Percentiles rank a stretch among this genome's conserved stretches.
Evolutionary conservation across 176 grass and related monocot species (phyloP).

Genomic region (Avena insularis): DNA sequence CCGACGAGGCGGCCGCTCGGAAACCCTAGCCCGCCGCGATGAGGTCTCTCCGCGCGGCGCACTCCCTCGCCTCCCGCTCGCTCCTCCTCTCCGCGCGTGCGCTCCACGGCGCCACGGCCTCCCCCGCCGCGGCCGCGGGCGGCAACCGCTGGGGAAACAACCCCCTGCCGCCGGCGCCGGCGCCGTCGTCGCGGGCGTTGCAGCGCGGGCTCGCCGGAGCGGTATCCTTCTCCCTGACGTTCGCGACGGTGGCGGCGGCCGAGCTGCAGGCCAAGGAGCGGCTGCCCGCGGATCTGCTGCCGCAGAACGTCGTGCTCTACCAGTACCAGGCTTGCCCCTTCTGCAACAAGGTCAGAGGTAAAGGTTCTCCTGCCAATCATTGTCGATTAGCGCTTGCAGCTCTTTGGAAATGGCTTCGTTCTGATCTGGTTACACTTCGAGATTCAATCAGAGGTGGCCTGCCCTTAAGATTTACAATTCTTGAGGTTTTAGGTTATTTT

Average conservation of each 20-base stretch:
- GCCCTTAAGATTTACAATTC: too few relatives aligned
- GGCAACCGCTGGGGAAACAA: constrained; percentile 11
- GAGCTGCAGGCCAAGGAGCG: constrained; percentile 80
- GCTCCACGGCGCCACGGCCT: constrained; percentile 19
- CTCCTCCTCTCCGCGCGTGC: constrained; percentile 42
- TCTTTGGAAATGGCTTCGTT: background rate
- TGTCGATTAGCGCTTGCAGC: background rate
- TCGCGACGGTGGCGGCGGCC: constrained; percentile 58
- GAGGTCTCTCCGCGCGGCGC: constrained; percentile 56
- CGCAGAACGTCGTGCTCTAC: constrained; percentile 83
- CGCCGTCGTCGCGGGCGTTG: constrained; percentile 33
- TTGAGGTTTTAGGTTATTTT: background rate
- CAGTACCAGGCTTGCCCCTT: constrained; percentile 97
- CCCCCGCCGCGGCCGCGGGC: constrained; percentile 2
- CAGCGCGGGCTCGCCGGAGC: constrained; percentile 68
- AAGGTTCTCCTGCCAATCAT: background rate
- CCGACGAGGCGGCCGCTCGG: constrained; percentile 7
- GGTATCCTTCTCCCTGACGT: constrained; percentile 79
- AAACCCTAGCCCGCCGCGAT: constrained; percentile 39
- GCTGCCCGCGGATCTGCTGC: constrained; percentile 57
- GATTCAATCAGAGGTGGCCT: too few relatives aligned
- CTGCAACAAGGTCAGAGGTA: constrained; percentile 99
- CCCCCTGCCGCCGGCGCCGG: constrained; percentile 13
- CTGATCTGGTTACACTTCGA: too few relatives aligned
- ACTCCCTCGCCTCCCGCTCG: constrained; percentile 53